Conservation (phyloP, 2,329 filamentous ascomycete genomes). For the Thermothelomyces thermophilus region DNA sequence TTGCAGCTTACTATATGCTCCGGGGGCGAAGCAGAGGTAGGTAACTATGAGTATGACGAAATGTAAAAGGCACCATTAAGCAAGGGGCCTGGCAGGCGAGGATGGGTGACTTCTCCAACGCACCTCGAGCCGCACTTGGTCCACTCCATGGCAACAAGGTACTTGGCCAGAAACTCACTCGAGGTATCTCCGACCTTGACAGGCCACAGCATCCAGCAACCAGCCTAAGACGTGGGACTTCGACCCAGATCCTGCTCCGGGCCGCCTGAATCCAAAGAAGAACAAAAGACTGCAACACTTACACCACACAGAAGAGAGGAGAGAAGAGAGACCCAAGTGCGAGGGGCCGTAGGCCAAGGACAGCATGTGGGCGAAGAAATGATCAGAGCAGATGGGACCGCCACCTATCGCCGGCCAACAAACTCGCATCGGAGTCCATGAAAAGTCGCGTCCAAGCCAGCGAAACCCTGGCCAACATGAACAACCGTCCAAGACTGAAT, state of each 20-base stretch:
- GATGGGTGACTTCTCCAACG: background rate
- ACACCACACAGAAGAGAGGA: too few relatives aligned
- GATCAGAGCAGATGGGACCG: slow-evolving; percentile 7
- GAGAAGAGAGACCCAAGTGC: too few relatives aligned
- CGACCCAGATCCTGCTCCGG: too few relatives aligned
- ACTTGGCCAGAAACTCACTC: background rate
- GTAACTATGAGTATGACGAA: too few relatives aligned
- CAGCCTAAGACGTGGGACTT: too few relatives aligned
- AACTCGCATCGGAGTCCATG: background rate
- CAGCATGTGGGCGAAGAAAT: too few relatives aligned
- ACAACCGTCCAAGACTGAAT: background rate
- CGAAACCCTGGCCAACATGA: background rate
- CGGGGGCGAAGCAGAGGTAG: slow-evolving; percentile 7
- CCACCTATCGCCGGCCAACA: slow-evolving; percentile 7
- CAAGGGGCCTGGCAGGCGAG: slow-evolving; percentile 4
- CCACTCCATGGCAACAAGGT: background rate
- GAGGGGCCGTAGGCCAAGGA: too few relatives aligned
- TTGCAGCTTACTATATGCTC: slow-evolving; percentile 3
- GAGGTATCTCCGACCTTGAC: too few relatives aligned
- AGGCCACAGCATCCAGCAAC: too few relatives aligned
- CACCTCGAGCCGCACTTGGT: background rate
- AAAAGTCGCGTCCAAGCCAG: background rate
- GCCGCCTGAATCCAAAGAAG: too few relatives aligned
- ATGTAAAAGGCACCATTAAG: background rate
- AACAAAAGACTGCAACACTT: too few relatives aligned